Base-by-base conservation (phyloP, 2,329 filamentous ascomycete species). In the Botrytis deweyae region DNA sequence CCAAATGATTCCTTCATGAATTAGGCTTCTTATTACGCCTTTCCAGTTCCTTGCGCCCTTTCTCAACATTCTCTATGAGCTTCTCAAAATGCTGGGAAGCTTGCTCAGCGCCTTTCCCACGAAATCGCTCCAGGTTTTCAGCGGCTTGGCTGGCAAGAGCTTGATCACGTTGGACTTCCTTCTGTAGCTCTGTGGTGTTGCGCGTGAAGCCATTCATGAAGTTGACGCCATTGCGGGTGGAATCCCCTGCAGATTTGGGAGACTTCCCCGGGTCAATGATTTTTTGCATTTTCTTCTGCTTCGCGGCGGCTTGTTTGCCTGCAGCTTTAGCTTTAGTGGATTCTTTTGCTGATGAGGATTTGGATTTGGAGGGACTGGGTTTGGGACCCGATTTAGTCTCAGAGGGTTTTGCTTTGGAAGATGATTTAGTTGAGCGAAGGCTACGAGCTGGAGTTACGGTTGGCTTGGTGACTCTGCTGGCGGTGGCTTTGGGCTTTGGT, bases 61-160 rank as follows among this genome's bases (percentile, higher is more conserved):
- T 42, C 38, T 69, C 66, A 20, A 69, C 66, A 69, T 58, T 42
- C 3, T 14, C n/a, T 52, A 69, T 59, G 18, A 58, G 52, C 66
- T n/a, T 38, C 25, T 69, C 66, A 33, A 69, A 69, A 42, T 64
- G 12, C 40, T n/a, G 29, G 16, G 59, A 58, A 36, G 55, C 58
- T 49, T 64, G 22, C 40, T 46, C 68, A 4, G 68, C 68, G 29
- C 40, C 40, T 38, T 49, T 61, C 5, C 68, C 66, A 6, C 66
- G 66, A 1, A 40, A 22, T 44, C 66, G 49, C 7, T 42, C 49
- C 14, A 59, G 29, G 1, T 58, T 69, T 42, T 58, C 25, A 2
- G 38, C 49, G n/a, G 66, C 49, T 58, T 44, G 25, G 6, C 55
- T 52, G 18, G 66, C 66, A 16, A 69, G 49, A 20, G 10, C 10